Percentiles rank a stretch among this genome's conserved stretches.
Evolutionary conservation across 2,329 filamentous ascomycete species (phyloP).

Genomic region (Trichoderma brevicompactum): DNA sequence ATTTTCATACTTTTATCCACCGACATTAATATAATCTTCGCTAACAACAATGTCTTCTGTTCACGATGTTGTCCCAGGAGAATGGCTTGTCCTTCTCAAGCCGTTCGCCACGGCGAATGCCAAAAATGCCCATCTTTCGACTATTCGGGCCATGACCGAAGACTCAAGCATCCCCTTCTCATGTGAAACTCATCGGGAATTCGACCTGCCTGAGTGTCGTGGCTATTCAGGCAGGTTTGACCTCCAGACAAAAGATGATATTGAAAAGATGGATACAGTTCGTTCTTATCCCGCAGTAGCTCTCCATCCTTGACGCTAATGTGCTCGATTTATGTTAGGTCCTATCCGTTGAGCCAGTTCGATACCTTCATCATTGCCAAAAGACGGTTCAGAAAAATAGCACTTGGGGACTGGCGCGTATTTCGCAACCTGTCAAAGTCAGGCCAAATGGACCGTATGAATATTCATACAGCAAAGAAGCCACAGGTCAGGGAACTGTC

Average conservation of each 20-base stretch:
- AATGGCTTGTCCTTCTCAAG: background rate
- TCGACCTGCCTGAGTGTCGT: background rate
- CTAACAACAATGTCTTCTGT: background rate
- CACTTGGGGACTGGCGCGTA: background rate
- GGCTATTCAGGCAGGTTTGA: background rate
- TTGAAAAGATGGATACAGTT: background rate
- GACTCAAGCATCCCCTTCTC: background rate
- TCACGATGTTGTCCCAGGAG: background rate
- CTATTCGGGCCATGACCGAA: background rate
- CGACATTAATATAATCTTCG: background rate
- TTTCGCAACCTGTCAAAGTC: background rate
- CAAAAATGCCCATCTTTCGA: background rate
- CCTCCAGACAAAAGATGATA: background rate
- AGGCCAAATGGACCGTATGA: background rate
- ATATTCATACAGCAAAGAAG: background rate
- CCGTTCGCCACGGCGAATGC: background rate
- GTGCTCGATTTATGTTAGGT: background rate
- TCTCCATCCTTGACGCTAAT: background rate
- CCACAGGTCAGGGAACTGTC: conserved; percentile 43
- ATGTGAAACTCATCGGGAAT: background rate
- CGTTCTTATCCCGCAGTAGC: background rate
- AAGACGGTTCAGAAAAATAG: background rate
- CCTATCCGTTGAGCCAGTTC: background rate
- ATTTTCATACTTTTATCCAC: too few species aligned
- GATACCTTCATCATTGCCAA: background rate